These are phyloP conservation scores for Debaryomyces sp. DNA, from an alignment of 1,139 yeast species.

Conservation along the genomic window DNA sequence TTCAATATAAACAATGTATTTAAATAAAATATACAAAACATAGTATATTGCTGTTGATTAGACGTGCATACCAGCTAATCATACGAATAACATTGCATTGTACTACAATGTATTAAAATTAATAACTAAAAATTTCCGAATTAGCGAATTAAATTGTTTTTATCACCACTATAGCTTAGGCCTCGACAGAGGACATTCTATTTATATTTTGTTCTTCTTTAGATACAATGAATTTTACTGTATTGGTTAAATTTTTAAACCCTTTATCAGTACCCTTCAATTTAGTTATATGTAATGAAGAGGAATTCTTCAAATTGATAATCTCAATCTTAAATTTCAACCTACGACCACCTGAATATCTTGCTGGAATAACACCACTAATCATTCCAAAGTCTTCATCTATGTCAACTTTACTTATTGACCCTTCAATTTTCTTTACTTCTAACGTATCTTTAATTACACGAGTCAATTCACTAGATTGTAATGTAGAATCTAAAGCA, in stretches of 20 bases:
- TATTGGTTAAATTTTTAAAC: constrained; percentile 56
- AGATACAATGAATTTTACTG: constrained; percentile 42
- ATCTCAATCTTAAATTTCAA: constrained; percentile 51
- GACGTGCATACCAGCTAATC: neutral
- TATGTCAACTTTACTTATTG: constrained; percentile 43
- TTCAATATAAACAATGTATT: neutral
- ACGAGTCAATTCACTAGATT: constrained; percentile 33
- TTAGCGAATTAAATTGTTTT: neutral
- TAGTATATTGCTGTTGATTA: neutral
- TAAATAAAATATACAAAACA: neutral
- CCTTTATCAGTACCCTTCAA: constrained; percentile 72
- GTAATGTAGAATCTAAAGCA: constrained; percentile 37
- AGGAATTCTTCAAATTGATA: constrained; percentile 40
- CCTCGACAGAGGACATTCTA: constrained; percentile 16
- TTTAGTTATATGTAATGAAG: constrained; percentile 57
- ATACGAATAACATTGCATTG: neutral
- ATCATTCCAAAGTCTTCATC: constrained; percentile 49
- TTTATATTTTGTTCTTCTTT: constrained; percentile 36
- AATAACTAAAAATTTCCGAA: constrained; percentile 1
- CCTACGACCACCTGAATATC: constrained; percentile 53
- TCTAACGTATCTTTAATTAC: constrained; percentile 45
- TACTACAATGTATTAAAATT: neutral
- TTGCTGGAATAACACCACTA: constrained; percentile 51
- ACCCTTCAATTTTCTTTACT: constrained; percentile 54
- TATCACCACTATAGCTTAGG: neutral